A percentile compares a stretch with the other conserved stretches of the same genome.
phyloP scores from a whole-genome alignment of 352 stramenopile species.

The Phytophthora fragariae region DNA sequence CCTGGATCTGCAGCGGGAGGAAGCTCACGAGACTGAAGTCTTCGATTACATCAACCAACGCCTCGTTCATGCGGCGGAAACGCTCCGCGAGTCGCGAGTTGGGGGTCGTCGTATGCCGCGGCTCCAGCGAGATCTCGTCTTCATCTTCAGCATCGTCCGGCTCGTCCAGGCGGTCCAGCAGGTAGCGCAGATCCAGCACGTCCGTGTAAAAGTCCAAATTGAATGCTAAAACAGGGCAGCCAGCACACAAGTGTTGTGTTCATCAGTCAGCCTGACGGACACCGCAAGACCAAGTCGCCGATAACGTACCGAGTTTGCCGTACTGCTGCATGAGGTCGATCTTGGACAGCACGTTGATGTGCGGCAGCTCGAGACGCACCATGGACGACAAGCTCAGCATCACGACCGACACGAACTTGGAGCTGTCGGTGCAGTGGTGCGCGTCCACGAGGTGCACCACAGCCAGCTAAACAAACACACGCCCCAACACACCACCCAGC shows the following conservation, averaged over 20 bases:
- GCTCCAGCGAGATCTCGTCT: slow-evolving; percentile 47
- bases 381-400: slow-evolving; percentile 98
- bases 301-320: slow-evolving; percentile 69
- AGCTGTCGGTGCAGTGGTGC: slow-evolving; percentile 93
- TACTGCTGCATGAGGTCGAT: slow-evolving; percentile 97
- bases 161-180: slow-evolving; percentile 84
- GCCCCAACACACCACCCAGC: background rate
- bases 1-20: slow-evolving; percentile 81
- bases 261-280: background rate
- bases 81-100: slow-evolving; percentile 48
- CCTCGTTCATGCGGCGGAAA: slow-evolving; percentile 87
- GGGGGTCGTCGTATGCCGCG: slow-evolving; percentile 28
- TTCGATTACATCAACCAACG: slow-evolving; percentile 87
- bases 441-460: slow-evolving; percentile 97
- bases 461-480: slow-evolving; percentile 58
- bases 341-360: slow-evolving; percentile 99
- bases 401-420: slow-evolving; percentile 98
- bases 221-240: slow-evolving; percentile 56
- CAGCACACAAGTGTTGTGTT: background rate
- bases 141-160: slow-evolving; percentile 59
- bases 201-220: slow-evolving; percentile 92
- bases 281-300: no score
- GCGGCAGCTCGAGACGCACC: slow-evolving; percentile 97
- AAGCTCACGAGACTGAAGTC: slow-evolving; percentile 91
- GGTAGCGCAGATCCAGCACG: slow-evolving; percentile 83